Conservation (phyloP, 148 eudicot genomes). For the Rheum nobile region DNA sequence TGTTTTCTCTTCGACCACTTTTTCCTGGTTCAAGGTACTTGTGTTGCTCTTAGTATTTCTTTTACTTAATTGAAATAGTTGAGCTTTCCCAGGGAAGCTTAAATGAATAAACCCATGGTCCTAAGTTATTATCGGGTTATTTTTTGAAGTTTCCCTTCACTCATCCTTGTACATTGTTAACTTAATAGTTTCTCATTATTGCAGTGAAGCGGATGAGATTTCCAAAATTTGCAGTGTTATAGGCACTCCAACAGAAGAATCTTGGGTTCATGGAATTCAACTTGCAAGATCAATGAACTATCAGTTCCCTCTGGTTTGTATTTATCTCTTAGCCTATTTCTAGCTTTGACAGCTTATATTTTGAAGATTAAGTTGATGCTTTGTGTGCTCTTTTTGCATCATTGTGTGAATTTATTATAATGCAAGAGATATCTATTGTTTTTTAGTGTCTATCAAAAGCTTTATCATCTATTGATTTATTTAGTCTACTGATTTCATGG, state of each 20-base stretch:
- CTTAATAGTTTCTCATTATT: constrained; percentile 6
- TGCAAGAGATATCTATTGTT: not conserved
- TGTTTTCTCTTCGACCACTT: constrained; percentile 75
- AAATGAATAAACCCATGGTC: not conserved
- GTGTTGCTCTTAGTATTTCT: not conserved
- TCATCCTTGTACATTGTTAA: not conserved
- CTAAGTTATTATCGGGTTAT: not conserved
- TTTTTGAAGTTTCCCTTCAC: not conserved
- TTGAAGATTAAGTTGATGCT: not conserved
- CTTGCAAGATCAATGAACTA: constrained; percentile 68
- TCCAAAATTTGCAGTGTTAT: constrained; percentile 79
- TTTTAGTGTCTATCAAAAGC: not conserved
- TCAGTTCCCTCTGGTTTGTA: constrained; percentile 75
- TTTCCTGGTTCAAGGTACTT: constrained; percentile 80
- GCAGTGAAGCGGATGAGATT: constrained; percentile 85
- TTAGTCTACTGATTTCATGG: no score
- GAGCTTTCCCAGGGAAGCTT: not conserved
- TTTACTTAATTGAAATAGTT: not conserved
- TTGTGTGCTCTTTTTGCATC: not conserved
- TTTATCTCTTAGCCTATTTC: not conserved
- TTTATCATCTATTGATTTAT: no score
- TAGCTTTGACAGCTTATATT: not conserved
- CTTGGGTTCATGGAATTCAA: constrained; percentile 61
- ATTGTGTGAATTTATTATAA: not conserved
- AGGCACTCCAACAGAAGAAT: constrained; percentile 55